phyloP scores from a whole-genome alignment of 768 basidiomycete genomes.

The Tulasnella sp. region DNA sequence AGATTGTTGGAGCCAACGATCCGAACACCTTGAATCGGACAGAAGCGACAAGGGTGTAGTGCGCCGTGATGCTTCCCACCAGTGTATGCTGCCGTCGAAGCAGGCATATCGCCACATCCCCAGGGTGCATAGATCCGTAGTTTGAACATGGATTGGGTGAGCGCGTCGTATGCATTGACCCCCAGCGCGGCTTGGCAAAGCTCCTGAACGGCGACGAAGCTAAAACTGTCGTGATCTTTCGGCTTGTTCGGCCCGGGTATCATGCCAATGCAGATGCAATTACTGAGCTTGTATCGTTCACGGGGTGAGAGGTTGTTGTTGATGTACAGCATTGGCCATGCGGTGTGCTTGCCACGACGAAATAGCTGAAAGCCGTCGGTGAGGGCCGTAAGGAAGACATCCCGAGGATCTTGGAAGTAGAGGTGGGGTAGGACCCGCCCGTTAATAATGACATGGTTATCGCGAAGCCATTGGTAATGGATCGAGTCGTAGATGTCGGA shows the following conservation, averaged over 20 bases:
- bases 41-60: constrained; percentile 39
- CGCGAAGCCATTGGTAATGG: background rate
- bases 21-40: constrained; percentile 37
- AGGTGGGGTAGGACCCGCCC: background rate
- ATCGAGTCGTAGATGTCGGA: background rate
- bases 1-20: constrained; percentile 22
- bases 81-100: constrained; percentile 36
- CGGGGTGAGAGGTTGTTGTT: constrained; percentile 46
- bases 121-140: constrained; percentile 36
- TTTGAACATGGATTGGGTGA: constrained; percentile 31
- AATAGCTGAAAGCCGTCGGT: constrained; percentile 43
- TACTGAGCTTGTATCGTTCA: constrained; percentile 35
- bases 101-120: constrained; percentile 38
- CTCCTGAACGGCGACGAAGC: constrained; percentile 40
- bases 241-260: constrained; percentile 48
- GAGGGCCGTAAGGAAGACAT: background rate
- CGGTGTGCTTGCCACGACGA: constrained; percentile 36
- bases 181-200: constrained; percentile 38
- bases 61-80: constrained; percentile 46
- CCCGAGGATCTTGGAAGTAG: background rate
- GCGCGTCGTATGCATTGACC: constrained; percentile 35
- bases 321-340: constrained; percentile 43
- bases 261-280: constrained; percentile 42
- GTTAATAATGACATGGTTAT: background rate
- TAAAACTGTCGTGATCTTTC: constrained; percentile 41